These are phyloP conservation scores for Colletotrichum australisinense DNA, from an alignment of 2,329 filamentous ascomycete genomes.

Conservation along the genomic window DNA sequence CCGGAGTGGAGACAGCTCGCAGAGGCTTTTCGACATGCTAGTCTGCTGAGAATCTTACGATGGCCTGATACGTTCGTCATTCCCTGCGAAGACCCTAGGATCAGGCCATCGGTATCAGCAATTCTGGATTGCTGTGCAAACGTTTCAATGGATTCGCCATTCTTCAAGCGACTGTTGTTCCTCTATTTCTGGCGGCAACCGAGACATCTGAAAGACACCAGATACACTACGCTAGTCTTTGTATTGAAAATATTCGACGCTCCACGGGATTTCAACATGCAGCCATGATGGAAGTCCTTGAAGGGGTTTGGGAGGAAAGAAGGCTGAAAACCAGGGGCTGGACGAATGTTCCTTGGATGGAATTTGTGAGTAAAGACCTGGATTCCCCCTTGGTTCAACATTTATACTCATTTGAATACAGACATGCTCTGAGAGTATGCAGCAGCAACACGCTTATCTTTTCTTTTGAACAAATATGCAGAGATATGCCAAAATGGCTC, in stretches of 20 bases:
- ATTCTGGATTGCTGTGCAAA: conserved; percentile 41
- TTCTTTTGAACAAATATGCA: conserved; percentile 21
- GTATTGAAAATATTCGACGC: conserved; percentile 40
- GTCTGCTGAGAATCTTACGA: conserved; percentile 41
- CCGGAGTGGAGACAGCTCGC: conserved; percentile 43
- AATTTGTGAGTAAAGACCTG: conserved; percentile 39
- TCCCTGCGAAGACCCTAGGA: conserved; percentile 38
- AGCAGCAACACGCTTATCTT: conserved; percentile 32
- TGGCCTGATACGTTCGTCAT: conserved; percentile 42
- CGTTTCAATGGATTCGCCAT: conserved; percentile 38
- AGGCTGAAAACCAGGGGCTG: conserved; percentile 30
- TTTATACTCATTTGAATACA: background rate
- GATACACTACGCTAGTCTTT: conserved; percentile 41
- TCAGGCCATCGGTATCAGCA: conserved; percentile 37
- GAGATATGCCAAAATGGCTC: background rate
- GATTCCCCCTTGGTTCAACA: background rate
- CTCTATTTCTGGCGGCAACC: conserved; percentile 41
- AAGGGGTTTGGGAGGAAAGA: conserved; percentile 41
- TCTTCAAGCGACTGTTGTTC: conserved; percentile 43
- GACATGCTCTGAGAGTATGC: conserved; percentile 25
- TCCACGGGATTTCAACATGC: conserved; percentile 41
- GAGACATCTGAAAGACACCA: conserved; percentile 41
- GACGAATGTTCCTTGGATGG: conserved; percentile 43
- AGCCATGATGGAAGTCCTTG: conserved; percentile 41
- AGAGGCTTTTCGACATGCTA: conserved; percentile 44